Percentiles rank a stretch among this genome's conserved stretches.
These are phyloP conservation scores for Cyclotella distinguenda DNA, from an alignment of 108 stramenopile genomes.

Conservation along the genomic window DNA sequence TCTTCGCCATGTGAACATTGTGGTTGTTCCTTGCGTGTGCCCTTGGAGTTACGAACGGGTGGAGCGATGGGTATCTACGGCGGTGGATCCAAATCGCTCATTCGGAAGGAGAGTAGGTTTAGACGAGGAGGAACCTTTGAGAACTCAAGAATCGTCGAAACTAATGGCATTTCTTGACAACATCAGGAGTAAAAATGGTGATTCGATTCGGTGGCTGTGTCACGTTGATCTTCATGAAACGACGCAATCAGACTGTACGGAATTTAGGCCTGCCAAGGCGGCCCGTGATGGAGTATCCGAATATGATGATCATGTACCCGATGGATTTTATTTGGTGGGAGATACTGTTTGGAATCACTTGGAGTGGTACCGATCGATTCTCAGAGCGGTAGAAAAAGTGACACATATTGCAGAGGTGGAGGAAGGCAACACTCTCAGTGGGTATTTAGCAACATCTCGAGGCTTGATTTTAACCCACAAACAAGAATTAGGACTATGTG, in stretches of 20 bases:
- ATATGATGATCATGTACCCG: slow-evolving; percentile 46
- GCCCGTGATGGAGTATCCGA: slow-evolving; percentile 50
- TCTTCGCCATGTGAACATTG: slow-evolving; percentile 44
- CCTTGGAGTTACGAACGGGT: slow-evolving; percentile 39
- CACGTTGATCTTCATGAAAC: slow-evolving; percentile 84
- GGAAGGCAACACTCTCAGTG: slow-evolving; percentile 5
- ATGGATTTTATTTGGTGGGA: slow-evolving; percentile 59
- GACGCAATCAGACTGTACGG: slow-evolving; percentile 72
- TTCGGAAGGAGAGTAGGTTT: slow-evolving; percentile 22
- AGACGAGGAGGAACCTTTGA: background rate
- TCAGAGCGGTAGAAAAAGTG: slow-evolving; percentile 34
- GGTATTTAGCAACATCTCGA: slow-evolving; percentile 6
- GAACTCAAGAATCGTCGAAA: slow-evolving; percentile 26
- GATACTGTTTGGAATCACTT: slow-evolving; percentile 9
- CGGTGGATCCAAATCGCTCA: slow-evolving; percentile 62
- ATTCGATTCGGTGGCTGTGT: slow-evolving; percentile 32
- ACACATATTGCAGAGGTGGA: slow-evolving; percentile 46
- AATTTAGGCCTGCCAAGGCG: slow-evolving; percentile 66
- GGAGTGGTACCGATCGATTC: slow-evolving; percentile 37
- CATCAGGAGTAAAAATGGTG: background rate
- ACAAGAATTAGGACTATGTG: slow-evolving; percentile 38
- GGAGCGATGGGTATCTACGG: slow-evolving; percentile 47
- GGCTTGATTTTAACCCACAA: slow-evolving; percentile 5
- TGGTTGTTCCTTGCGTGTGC: slow-evolving; percentile 12
- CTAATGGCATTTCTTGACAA: slow-evolving; percentile 19